Conservation (phyloP, 2,329 filamentous ascomycete species). For the Aspergillus niger region DNA sequence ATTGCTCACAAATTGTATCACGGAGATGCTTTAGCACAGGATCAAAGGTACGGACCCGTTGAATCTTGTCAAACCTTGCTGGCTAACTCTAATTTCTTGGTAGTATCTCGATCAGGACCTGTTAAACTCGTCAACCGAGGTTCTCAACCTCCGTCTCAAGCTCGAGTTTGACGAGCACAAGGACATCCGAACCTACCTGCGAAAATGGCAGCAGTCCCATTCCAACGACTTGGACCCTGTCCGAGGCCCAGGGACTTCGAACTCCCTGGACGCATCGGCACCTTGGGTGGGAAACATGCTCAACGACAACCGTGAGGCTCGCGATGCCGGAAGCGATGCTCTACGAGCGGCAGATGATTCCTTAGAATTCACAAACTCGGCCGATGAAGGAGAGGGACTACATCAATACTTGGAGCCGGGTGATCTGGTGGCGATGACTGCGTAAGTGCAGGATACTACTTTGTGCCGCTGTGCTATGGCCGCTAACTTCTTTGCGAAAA, state of each 20-base stretch:
- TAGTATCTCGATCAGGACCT: conserved; percentile 6
- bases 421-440: conserved; percentile 41
- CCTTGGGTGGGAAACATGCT: conserved; percentile 37
- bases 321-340: conserved; percentile 30
- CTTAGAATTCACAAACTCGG: conserved; percentile 27
- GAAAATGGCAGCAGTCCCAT: conserved; percentile 42
- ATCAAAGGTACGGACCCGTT: conserved; percentile 4
- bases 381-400: conserved; percentile 33
- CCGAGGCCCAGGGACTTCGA: conserved; percentile 24
- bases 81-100: not conserved
- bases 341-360: conserved; percentile 28
- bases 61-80: not conserved
- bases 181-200: conserved; percentile 45
- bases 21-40: conserved; percentile 4
- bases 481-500: not conserved
- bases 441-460: conserved; percentile 26
- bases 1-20: not conserved
- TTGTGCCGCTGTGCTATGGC: not conserved
- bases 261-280: conserved; percentile 10
- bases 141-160: conserved; percentile 32
- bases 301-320: conserved; percentile 33
- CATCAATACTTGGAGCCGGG: conserved; percentile 41
- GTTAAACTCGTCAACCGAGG: conserved; percentile 13
- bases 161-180: conserved; percentile 40
- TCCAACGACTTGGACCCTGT: conserved; percentile 34